Conservation (phyloP, 768 basidiomycete species). For the Leccinum olivaceopallidum region DNA sequence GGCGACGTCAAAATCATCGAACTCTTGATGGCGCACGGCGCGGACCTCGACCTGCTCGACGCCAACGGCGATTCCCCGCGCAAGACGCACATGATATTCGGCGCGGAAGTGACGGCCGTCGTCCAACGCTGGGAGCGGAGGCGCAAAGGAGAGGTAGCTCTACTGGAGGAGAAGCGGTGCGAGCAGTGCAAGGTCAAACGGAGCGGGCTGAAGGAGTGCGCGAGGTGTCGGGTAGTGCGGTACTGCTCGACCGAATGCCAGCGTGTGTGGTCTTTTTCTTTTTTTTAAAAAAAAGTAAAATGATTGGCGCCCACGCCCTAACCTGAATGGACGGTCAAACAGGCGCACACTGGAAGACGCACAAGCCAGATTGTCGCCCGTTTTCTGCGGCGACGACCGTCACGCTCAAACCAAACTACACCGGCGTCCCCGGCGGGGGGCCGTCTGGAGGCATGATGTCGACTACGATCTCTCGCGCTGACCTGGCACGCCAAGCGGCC, state of each 20-base stretch:
- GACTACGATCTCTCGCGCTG: constrained; percentile 28
- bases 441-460: background rate
- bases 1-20: constrained; percentile 38
- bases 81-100: constrained; percentile 34
- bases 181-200: constrained; percentile 36
- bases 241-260: constrained; percentile 61
- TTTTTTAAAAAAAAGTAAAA: background rate
- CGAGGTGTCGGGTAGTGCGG: constrained; percentile 43
- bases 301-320: background rate
- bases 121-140: constrained; percentile 49
- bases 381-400: constrained; percentile 46
- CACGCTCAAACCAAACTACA: constrained; percentile 47
- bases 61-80: constrained; percentile 40
- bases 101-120: constrained; percentile 45
- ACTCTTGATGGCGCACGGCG: constrained; percentile 49
- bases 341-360: constrained; percentile 50
- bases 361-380: constrained; percentile 48
- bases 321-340: background rate
- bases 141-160: constrained; percentile 43
- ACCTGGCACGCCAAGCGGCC: constrained; percentile 30
- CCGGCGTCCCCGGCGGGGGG: constrained; percentile 1
- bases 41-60: constrained; percentile 42
- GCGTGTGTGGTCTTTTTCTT: constrained; percentile 34
- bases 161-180: constrained; percentile 45
- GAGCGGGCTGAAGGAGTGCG: constrained; percentile 42